Base-by-base conservation (phyloP, 768 basidiomycete genomes). In the Russula brevipes region DNA sequence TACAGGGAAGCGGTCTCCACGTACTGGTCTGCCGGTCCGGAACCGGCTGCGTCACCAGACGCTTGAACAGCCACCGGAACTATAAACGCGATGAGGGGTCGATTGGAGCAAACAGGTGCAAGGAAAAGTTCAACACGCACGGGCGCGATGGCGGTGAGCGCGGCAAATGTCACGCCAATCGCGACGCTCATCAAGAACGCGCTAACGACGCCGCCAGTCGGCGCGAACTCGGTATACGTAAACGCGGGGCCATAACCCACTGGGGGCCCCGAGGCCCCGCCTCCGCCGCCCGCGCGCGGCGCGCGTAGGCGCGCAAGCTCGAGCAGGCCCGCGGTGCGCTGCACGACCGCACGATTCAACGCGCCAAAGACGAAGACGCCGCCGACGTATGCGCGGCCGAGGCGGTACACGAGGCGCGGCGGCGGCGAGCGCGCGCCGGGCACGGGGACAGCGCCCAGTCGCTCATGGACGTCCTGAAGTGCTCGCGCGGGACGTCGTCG, bases 171-270 rank as follows among this genome's bases (percentile, higher is more conserved):
- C 16, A 69, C 10, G 1, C 54, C 67, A 12, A 80, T 54, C 17
- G 70, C 69, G 9, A 78, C 45, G n/a, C 80, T 77, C 12, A 78
- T 59, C 2, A 80, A 12, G 5, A 80, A 50, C 12, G 82, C 77
- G n/a, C 75, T 69, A 4, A 84, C 5, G 30, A 70, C 72, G 39
- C 76, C 77, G 4, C 74, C 70, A 54, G 75, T 77, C 4, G 73
- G 75, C 66, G 82, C 19, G 61, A 88, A 88, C 72, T 95, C 93
- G 55, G 85, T 84, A 72, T 94, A 96, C 50, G 76, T 76, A 78
- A 97, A 93, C 2, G 80, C 70, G 0, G 83, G 76, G 5, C 91
- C 94, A 69, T 95, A 94, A 36, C 33, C 8, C 17, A 24, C 14
- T 73, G 54, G 1, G 38, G 47, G 16, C 66, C 66, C 54, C 9